Evolutionary conservation across 352 stramenopile genomes (phyloP), one percentile per base, ranked within the genome.

Genomic region (Globisporangium carolinianum): DNA sequence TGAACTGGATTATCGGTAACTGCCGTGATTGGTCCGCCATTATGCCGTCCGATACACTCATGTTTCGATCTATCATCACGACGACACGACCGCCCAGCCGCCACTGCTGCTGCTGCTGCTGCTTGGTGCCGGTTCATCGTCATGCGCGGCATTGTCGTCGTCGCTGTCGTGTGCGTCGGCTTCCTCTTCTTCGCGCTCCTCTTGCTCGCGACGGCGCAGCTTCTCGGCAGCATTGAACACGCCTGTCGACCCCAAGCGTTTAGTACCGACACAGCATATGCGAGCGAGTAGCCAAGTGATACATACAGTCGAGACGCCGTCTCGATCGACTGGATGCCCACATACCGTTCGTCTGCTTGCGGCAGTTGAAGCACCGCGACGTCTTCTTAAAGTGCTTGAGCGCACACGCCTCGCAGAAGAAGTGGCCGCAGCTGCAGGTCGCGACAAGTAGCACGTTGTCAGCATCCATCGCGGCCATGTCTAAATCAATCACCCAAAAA

Each of bases 371-470:
- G 68, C 96, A 98, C 24, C 79, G 73, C 9, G 75, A 84, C 3
- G 75, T 83, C 55, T 93, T 95, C 51, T 81, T 85, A 54, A 87
- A 91, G 18, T 87, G 73, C 60, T 91, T 81, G 41, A 98, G 68
- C 35, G 97, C 93, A 56, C 96, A 99, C 18, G 74, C 54, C 66
- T 98, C 79, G 58, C 96, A 98, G 75, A 98, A 98, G 66, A 98
- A 98, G 69, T 99, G 97, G 0, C 82, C 81, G 53, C 97, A 99
- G 14, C 79, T 89, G 48, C 3, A n/a, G 5, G 9, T 32, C 24
- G 2, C 24, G 24, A 32, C 24, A 32, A 32, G 24, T 32, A 32
- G 24, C 24, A 32, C 24, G 24, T 32, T 32, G 24, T 32, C 24
- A 32, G 24, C 24, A 32, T 32, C 24, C 24, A 32, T 32, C 24